Conservation (phyloP, 2,329 filamentous ascomycete genomes). For the Bipolaris sorokiniana region DNA sequence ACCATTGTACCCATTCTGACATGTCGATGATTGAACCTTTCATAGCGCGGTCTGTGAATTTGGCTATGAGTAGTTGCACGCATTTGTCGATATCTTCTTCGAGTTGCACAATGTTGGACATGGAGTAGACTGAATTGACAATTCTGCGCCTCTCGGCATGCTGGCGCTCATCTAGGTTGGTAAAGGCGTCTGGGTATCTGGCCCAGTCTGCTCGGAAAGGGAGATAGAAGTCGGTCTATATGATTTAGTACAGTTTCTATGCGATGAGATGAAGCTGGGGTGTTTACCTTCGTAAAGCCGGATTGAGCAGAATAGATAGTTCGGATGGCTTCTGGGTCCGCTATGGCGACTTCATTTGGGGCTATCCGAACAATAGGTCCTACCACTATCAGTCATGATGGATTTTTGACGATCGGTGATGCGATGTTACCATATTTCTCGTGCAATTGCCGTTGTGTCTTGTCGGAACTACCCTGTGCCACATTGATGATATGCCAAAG, state of each 20-base stretch:
- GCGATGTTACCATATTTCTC: neutral
- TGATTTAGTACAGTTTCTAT: neutral
- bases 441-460: constrained; percentile 4
- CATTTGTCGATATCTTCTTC: constrained; percentile 8
- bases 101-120: constrained; percentile 6
- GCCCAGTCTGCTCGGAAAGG: constrained; percentile 3
- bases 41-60: neutral
- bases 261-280: rapidly evolving
- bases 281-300: constrained; percentile 1
- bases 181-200: constrained; percentile 12
- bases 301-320: constrained; percentile 4
- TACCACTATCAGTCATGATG: neutral
- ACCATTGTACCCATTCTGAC: constrained; percentile 8
- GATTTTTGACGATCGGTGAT: neutral
- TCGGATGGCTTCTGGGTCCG: constrained; percentile 10
- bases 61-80: neutral
- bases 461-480: neutral
- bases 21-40: neutral
- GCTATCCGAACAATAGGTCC: constrained; percentile 12
- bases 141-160: constrained; percentile 12
- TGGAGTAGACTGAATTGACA: constrained; percentile 12
- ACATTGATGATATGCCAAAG: constrained; percentile 7
- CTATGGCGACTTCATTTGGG: constrained; percentile 12
- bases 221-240: constrained; percentile 12
- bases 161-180: constrained; percentile 5